Base-by-base conservation (phyloP, 2,329 filamentous ascomycete genomes). In the Xylaria hypoxylon region DNA sequence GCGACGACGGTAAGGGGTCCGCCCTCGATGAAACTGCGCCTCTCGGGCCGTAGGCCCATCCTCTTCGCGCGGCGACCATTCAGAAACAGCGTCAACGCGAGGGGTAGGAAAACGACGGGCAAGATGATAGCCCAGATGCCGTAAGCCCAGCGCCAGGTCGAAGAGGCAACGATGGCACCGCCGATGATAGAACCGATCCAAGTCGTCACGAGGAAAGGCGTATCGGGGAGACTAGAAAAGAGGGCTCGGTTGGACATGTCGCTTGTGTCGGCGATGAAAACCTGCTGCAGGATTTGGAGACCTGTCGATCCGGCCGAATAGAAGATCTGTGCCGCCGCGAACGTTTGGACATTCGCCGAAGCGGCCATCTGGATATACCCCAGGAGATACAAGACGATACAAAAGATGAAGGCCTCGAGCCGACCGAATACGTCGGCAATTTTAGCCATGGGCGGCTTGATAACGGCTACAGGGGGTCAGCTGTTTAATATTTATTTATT, bases 201-300 rank as follows among this genome's bases (percentile, higher is more conserved):
- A 4, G 88, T 83, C 8, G 86, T 90, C 64, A 87, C 80, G 17
- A 90, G 79, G 71, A 89, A 90, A 0, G 88, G 87, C 17, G 86
- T 78, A 68, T 87, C 85, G 3, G 87, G 87, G 13, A 89, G 76
- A 2, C 84, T 86, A 3, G 85, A 86, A 70, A 87, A 83, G 3
- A 90, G 75, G 15, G 87, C 87, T 62, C 88, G 85, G 72, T 89
- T 88, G 19, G 85, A 76, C 50, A 90, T 77, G 69, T 86, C 83
- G 56, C 85, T 89, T 1, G 86, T 87, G 75, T 90, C 88, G 33
- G 88, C 88, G 55, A 90, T 85, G 75, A 90, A 88, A 45, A 90
- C 85, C 73, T 90, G 87, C 72, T 89, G 85, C 24, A 89, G 76
- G 53, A 90, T 86, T 64, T 87, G 83, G 6, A 89, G 78, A 7